phyloP scores from a whole-genome alignment of 2,329 filamentous ascomycete genomes.

The Grosmannia clavigera region DNA sequence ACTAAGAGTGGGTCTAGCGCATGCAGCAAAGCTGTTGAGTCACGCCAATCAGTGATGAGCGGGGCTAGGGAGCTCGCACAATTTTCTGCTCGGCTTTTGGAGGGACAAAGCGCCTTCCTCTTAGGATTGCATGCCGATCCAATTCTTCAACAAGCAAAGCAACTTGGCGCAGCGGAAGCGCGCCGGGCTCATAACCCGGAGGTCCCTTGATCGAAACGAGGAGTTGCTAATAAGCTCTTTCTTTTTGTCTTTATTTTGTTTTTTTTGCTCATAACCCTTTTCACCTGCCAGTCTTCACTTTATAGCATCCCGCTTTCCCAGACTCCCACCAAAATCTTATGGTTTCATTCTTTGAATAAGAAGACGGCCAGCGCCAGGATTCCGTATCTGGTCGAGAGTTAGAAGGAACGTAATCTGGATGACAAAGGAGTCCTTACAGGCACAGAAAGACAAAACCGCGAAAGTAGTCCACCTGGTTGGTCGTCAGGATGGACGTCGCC shows the following conservation, averaged over 20 bases:
- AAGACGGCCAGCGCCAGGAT: not conserved
- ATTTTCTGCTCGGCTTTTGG: not conserved
- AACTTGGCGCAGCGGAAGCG: conserved; percentile 10
- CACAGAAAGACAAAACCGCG: conserved; percentile 4
- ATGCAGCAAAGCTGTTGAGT: not conserved
- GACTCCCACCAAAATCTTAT: too few species aligned
- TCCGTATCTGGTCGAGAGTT: not conserved
- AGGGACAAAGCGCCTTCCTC: not conserved
- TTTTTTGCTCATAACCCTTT: not conserved
- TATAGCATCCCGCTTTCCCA: too few species aligned
- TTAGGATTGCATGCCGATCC: not conserved
- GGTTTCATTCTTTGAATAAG: not conserved
- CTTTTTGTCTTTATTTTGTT: not conserved
- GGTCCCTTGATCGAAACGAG: conserved; percentile 10
- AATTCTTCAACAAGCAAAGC: not conserved
- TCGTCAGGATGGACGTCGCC: conserved; percentile 6
- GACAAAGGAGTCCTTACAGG: not conserved
- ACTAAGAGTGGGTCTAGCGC: not conserved
- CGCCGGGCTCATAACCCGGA: conserved; percentile 10
- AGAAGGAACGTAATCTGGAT: not conserved
- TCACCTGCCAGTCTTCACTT: too few species aligned
- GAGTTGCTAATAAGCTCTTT: conserved; percentile 4
- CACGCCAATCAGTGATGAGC: not conserved
- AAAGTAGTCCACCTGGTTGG: conserved; percentile 4
- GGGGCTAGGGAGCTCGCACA: not conserved